A percentile compares a stretch with the other conserved stretches of the same genome.
phyloP scores from a whole-genome alignment of 768 basidiomycete species.

The Neoboletus magnificus region DNA sequence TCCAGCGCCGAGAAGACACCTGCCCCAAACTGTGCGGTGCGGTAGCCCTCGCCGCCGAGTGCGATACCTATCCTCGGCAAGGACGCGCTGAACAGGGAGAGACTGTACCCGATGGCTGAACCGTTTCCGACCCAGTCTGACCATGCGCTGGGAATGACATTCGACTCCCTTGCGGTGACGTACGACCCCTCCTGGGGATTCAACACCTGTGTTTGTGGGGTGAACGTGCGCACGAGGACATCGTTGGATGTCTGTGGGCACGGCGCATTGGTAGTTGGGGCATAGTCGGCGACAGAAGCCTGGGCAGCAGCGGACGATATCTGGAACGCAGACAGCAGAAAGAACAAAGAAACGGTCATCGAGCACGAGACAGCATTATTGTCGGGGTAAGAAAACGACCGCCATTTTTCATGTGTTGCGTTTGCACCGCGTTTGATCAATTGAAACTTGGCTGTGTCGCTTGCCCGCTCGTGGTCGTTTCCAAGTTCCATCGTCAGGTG shows the following conservation, averaged over 20 bases:
- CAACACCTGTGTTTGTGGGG: slow-evolving; percentile 49
- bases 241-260: slow-evolving; percentile 46
- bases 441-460: slow-evolving; percentile 15
- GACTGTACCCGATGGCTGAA: slow-evolving; percentile 49
- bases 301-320: background rate
- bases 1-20: slow-evolving; percentile 58
- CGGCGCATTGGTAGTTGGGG: slow-evolving; percentile 44
- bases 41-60: slow-evolving; percentile 66
- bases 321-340: background rate
- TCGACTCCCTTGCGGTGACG: slow-evolving; percentile 39
- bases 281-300: slow-evolving; percentile 44
- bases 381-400: background rate
- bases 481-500: background rate
- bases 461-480: too few species aligned
- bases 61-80: slow-evolving; percentile 61
- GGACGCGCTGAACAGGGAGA: slow-evolving; percentile 38
- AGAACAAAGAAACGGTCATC: slow-evolving; percentile 1
- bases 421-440: slow-evolving; percentile 14
- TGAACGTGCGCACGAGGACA: slow-evolving; percentile 49
- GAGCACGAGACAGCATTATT: slow-evolving; percentile 4
- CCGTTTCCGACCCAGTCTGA: slow-evolving; percentile 56
- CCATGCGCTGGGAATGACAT: slow-evolving; percentile 50
- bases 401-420: background rate
- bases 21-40: slow-evolving; percentile 66
- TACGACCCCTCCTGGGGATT: slow-evolving; percentile 49